Conservation (phyloP, 2,329 filamentous ascomycete genomes). For the Claviceps pusilla region DNA sequence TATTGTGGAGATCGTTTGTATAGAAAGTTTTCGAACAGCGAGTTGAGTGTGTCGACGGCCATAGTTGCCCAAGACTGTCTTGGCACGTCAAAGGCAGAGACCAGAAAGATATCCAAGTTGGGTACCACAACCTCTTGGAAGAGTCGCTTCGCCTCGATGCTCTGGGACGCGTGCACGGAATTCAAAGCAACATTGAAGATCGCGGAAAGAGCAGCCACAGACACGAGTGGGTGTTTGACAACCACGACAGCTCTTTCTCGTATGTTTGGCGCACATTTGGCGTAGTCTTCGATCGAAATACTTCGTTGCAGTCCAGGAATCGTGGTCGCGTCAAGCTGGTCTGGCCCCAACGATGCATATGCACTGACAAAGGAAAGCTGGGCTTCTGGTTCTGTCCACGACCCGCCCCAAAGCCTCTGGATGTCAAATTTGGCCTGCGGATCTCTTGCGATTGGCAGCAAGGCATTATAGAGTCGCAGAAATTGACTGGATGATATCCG, state of each 20-base stretch:
- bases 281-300: constrained; percentile 49
- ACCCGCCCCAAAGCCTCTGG: constrained; percentile 77
- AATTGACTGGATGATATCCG: constrained; percentile 70
- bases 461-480: constrained; percentile 60
- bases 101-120: constrained; percentile 64
- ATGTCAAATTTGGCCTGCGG: constrained; percentile 50
- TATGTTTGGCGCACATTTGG: constrained; percentile 32
- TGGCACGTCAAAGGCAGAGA: constrained; percentile 61
- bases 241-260: constrained; percentile 43
- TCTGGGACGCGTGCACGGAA: constrained; percentile 45
- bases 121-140: constrained; percentile 55
- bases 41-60: constrained; percentile 60
- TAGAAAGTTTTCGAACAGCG: constrained; percentile 71
- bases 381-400: constrained; percentile 73
- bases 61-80: constrained; percentile 58
- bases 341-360: constrained; percentile 60
- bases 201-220: constrained; percentile 63
- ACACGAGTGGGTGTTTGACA: constrained; percentile 74
- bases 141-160: constrained; percentile 46
- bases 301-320: constrained; percentile 70
- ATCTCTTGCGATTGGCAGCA: constrained; percentile 56
- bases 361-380: constrained; percentile 89
- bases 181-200: constrained; percentile 52
- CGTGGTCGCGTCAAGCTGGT: constrained; percentile 67
- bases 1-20: constrained; percentile 63